phyloP scores from a whole-genome alignment of 106 monocot species.

The Ottelia alismoides region DNA sequence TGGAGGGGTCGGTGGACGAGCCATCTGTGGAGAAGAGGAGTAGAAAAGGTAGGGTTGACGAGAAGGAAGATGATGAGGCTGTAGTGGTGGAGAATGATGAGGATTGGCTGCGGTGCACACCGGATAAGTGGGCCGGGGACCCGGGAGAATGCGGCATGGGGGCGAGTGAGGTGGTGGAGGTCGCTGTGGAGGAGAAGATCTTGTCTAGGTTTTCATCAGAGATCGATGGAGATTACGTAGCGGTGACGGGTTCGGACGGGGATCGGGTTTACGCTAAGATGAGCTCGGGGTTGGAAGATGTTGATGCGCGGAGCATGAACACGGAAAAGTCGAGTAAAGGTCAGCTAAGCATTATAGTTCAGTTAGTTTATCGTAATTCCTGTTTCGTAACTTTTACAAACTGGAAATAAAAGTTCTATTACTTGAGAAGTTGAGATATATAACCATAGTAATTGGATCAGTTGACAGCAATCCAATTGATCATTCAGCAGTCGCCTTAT shows the following conservation, averaged over 20 bases:
- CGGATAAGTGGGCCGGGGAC: conserved; percentile 8
- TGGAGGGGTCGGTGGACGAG: too few relatives aligned
- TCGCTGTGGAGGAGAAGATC: conserved; percentile 32
- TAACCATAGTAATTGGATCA: too few relatives aligned
- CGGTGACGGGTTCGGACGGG: conserved; percentile 66
- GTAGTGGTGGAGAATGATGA: conserved; percentile 19
- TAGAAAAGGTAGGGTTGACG: conserved; percentile 4
- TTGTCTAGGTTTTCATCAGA: conserved; percentile 76
- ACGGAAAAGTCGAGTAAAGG: conserved; percentile 16
- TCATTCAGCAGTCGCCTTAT: too few relatives aligned
- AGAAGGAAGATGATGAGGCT: conserved; percentile 3
- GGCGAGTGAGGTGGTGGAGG: not conserved
- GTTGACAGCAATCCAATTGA: too few relatives aligned
- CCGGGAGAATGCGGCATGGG: not conserved
- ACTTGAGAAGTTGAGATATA: too few relatives aligned
- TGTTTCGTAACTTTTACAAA: too few relatives aligned
- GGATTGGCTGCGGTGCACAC: conserved; percentile 55
- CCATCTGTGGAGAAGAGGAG: not conserved
- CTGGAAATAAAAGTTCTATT: too few relatives aligned
- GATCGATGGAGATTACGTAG: conserved; percentile 64
- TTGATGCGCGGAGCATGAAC: not conserved
- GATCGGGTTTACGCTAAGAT: conserved; percentile 82
- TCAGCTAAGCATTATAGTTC: too few relatives aligned
- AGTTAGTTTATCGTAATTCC: too few relatives aligned
- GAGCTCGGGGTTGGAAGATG: conserved; percentile 7